Percentiles rank a stretch among this genome's conserved stretches.
These are phyloP conservation scores for Exophiala oligosperma DNA, from an alignment of 2,329 filamentous ascomycete species.

Conservation along the genomic window DNA sequence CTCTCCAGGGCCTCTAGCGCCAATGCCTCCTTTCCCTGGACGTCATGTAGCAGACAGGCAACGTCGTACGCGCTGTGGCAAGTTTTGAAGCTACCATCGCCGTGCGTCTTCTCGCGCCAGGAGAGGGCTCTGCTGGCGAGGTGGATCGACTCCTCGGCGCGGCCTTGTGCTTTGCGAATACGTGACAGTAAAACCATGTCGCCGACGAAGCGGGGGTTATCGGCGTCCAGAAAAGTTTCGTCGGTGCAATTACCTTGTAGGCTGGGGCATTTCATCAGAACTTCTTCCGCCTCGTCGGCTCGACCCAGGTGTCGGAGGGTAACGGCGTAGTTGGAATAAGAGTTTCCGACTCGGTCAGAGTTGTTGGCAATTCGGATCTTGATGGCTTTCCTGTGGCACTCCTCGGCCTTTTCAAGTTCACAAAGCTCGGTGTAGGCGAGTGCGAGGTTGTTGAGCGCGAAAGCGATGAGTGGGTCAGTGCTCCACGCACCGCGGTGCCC, in stretches of 20 bases:
- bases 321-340: constrained; percentile 42
- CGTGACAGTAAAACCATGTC: neutral
- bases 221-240: constrained; percentile 33
- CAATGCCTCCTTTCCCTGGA: neutral
- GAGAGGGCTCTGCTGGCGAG: neutral
- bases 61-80: neutral
- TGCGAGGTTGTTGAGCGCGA: constrained; percentile 36
- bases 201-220: neutral
- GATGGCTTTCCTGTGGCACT: constrained; percentile 34
- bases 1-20: neutral
- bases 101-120: neutral
- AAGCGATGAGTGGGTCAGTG: constrained; percentile 33
- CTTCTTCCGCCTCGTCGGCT: constrained; percentile 38
- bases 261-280: constrained; percentile 23
- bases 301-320: constrained; percentile 37
- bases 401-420: constrained; percentile 32
- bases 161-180: neutral
- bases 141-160: neutral
- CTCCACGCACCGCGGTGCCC: neutral
- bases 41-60: neutral
- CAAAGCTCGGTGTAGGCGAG: constrained; percentile 38
- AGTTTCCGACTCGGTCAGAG: constrained; percentile 39
- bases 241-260: constrained; percentile 38
- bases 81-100: neutral
- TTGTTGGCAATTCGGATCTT: constrained; percentile 33